phyloP scores from a whole-genome alignment of 257 asterid genomes.

The Phtheirospermum japonicum region DNA sequence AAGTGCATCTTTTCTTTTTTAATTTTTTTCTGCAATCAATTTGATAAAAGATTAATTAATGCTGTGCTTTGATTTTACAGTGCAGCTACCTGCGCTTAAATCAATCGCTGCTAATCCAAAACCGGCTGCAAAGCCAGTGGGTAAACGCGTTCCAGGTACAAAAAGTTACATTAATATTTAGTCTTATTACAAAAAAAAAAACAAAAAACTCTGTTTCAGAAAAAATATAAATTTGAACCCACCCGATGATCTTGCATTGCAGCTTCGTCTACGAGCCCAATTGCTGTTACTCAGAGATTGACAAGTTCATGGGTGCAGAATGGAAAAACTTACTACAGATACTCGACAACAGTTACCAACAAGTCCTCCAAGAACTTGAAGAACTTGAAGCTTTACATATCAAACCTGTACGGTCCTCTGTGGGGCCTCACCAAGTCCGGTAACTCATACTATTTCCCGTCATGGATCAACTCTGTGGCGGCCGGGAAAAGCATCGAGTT shows the following conservation, averaged over 20 bases:
- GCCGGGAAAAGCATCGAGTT: conserved; percentile 91
- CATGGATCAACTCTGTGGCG: conserved; percentile 68
- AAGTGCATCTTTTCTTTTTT: neutral
- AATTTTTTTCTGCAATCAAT: neutral
- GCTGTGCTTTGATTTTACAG: conserved; percentile 32
- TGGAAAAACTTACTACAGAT: conserved; percentile 77
- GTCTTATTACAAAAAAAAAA: too few species aligned
- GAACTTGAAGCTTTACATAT: conserved; percentile 61
- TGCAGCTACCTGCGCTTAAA: conserved; percentile 44
- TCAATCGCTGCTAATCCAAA: conserved; percentile 40
- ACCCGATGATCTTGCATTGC: conserved; percentile 35
- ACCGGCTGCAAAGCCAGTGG: conserved; percentile 45
- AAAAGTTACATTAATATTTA: too few species aligned
- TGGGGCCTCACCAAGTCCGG: conserved; percentile 90
- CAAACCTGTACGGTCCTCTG: conserved; percentile 80
- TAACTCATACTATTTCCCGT: conserved; percentile 65
- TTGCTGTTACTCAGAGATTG: conserved; percentile 52
- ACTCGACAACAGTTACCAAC: conserved; percentile 68
- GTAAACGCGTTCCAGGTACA: conserved; percentile 64
- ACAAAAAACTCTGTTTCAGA: too few species aligned
- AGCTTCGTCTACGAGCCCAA: conserved; percentile 42
- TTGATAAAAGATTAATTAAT: neutral
- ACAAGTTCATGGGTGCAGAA: conserved; percentile 65
- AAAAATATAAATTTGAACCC: too few species aligned
- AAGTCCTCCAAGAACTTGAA: conserved; percentile 69